Evolutionary conservation across 352 stramenopile genomes (phyloP).

Genomic region (Phytophthora sojae): DNA sequence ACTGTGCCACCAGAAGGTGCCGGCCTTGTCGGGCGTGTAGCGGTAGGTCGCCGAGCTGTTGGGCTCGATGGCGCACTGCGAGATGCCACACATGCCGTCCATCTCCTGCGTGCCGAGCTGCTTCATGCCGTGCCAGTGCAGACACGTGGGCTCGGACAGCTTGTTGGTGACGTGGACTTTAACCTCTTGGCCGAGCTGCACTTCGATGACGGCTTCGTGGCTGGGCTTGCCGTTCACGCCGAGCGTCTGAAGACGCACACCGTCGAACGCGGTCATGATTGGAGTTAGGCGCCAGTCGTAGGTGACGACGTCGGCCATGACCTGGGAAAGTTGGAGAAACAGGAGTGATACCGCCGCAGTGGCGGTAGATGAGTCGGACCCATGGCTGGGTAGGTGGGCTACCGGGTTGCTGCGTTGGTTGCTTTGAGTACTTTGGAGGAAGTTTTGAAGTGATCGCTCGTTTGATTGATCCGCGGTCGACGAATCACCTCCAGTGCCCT

Average conservation of each 20-base stretch:
- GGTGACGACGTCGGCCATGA: not conserved
- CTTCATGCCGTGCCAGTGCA: not conserved
- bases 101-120: not conserved
- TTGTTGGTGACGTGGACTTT: not conserved
- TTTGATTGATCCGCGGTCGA: not conserved
- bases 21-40: slow-evolving; percentile 41
- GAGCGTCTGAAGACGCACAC: not conserved
- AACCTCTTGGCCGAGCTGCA: not conserved
- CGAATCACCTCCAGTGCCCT: not conserved
- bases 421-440: not conserved
- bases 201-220: not conserved
- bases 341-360: not conserved
- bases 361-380: not conserved
- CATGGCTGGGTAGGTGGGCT: not conserved
- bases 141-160: not conserved
- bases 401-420: not conserved
- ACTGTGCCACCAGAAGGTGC: slow-evolving; percentile 50
- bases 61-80: slow-evolving; percentile 43
- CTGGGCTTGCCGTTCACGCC: not conserved
- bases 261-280: not conserved
- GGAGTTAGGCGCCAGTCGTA: not conserved
- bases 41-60: slow-evolving; percentile 31
- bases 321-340: not conserved
- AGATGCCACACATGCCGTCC: slow-evolving; percentile 31
- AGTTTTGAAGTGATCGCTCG: not conserved